Evolutionary conservation across 768 basidiomycete species (phyloP).

Genomic region (Podaxis sp.): DNA sequence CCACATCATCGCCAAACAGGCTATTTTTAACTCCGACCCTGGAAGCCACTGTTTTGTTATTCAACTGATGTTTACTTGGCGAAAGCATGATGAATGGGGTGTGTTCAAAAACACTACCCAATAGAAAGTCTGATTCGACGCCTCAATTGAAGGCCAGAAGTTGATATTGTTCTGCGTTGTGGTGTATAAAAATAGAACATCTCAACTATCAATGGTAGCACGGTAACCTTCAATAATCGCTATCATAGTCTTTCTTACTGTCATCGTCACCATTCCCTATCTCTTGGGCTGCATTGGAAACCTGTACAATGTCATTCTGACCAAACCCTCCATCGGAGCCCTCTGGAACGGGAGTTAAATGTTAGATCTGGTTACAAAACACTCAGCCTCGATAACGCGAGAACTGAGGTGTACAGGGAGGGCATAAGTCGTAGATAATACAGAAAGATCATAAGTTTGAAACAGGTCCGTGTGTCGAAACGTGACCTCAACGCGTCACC

Average conservation of each 20-base stretch:
- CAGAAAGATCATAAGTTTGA: no score
- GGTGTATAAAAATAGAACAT: background rate
- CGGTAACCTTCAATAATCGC: background rate
- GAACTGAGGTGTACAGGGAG: no score
- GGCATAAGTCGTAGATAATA: no score
- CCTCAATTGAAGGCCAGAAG: background rate
- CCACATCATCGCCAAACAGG: background rate
- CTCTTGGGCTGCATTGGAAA: background rate
- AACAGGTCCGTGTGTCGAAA: no score
- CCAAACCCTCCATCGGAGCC: constrained; percentile 28
- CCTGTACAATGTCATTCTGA: constrained; percentile 24
- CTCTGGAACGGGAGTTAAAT: constrained; percentile 5
- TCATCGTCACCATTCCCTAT: constrained; percentile 7
- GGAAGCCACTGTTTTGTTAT: background rate
- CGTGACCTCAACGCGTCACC: no score
- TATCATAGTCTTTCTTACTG: constrained; percentile 20
- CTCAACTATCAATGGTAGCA: background rate
- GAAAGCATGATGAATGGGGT: background rate
- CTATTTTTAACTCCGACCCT: background rate
- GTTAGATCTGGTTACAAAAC: no score
- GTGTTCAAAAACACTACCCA: no score
- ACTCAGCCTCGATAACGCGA: no score
- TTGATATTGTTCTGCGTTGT: background rate
- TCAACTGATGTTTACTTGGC: background rate
- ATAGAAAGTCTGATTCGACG: background rate